Evolutionary conservation across 352 stramenopile genomes (phyloP), one percentile per base, ranked within the genome.

Genomic region (Peronospora destructor): DNA sequence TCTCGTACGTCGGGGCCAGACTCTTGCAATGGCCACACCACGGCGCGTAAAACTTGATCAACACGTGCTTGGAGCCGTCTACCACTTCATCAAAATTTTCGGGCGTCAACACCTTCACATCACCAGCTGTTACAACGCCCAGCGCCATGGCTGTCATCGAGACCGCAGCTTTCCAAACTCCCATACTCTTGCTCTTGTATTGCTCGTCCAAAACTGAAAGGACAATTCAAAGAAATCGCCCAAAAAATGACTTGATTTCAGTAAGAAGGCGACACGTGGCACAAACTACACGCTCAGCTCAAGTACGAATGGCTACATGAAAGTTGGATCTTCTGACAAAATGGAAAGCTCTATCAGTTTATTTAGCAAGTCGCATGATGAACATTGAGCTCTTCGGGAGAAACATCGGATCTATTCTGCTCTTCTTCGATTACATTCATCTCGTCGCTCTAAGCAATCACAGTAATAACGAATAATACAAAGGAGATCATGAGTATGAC

Each of bases 21-120:
- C 62, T 87, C 75, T 95, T 94, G 76, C 87, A 96, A 71, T 96
- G 87, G 14, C 83, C 84, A 66, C 87, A 96, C 81, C 82, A 95
- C 16, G 86, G 86, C 13, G 87, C 85, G 70, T 94, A 96, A 47
- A 95, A 96, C 70, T 96, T 82, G 39, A 94, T 66, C 44, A 94
- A 70, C 59, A 91, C 77, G 61, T 91, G 61, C 61, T 84, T 87
- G 33, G 78, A 89, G 57, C 84, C 81, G 63, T 92, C 81, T 16
- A 94, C 76, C 23, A 91, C 71, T 21, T 68, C 54, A 32, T 87
- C 70, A 54, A 94, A 91, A 68, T 90, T 94, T 38, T 87, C 78
- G 7, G 76, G 74, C 38, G 83, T 90, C 21, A 94, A 61, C 41
- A 87, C 79, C 48, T 78, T 71, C 47, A 91, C 83, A 54, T 91